Evolutionary conservation across 257 asterid species (phyloP).

Genomic region (Solanum sejunctum): DNA sequence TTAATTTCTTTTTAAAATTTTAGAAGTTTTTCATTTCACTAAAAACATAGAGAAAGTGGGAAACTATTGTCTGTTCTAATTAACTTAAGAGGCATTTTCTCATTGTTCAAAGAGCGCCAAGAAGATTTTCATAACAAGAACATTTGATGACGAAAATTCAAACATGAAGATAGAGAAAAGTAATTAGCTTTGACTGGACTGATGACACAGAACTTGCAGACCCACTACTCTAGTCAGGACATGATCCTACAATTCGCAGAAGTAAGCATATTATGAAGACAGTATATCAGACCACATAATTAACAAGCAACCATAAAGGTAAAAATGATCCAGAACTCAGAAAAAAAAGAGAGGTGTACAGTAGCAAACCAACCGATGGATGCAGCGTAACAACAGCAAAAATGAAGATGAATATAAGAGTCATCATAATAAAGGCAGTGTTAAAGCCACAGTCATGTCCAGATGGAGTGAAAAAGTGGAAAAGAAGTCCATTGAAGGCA

Average conservation of each 20-base stretch:
- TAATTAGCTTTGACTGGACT: not conserved
- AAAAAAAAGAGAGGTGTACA: no score
- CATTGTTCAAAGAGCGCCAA: not conserved
- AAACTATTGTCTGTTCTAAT: not conserved
- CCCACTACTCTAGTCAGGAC: not conserved
- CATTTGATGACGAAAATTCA: not conserved
- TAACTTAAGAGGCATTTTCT: not conserved
- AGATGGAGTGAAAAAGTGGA: slow-evolving; percentile 73
- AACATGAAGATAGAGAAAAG: not conserved
- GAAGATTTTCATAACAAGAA: not conserved
- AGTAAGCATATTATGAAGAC: not conserved
- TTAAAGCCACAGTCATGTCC: slow-evolving; percentile 89
- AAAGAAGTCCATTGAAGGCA: slow-evolving; percentile 71
- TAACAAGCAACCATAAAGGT: no score
- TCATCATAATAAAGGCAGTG: slow-evolving; percentile 71
- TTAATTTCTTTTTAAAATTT: no score
- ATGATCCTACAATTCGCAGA: not conserved
- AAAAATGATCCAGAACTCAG: no score
- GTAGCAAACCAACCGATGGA: slow-evolving; percentile 52
- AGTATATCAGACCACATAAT: not conserved
- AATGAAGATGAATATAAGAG: slow-evolving; percentile 47
- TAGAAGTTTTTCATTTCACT: not conserved
- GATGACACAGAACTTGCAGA: not conserved
- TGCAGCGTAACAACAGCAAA: slow-evolving; percentile 76
- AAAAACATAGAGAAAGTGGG: not conserved